These are phyloP conservation scores for Xerocomus nothofagi DNA, from an alignment of 1,284 basidiomycete genomes.

Conservation along the genomic window DNA sequence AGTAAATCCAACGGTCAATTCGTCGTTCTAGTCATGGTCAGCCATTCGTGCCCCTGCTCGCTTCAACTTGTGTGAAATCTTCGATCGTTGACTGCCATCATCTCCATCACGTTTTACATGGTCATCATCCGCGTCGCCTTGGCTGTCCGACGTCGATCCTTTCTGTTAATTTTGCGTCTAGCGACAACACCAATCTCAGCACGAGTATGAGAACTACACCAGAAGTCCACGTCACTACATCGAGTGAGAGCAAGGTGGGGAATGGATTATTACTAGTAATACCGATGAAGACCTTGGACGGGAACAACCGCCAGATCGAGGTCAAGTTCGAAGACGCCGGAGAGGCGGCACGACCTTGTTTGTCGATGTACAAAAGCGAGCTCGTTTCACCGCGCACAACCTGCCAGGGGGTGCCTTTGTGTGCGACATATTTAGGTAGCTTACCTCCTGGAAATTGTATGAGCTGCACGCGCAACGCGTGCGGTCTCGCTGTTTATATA, in stretches of 20 bases:
- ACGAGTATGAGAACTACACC: not conserved
- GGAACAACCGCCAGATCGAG: not conserved
- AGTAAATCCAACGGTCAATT: conserved; percentile 6
- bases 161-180: not conserved
- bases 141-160: not conserved
- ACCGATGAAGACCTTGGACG: too few relatives aligned
- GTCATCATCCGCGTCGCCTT: not conserved
- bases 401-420: too few relatives aligned
- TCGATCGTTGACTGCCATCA: too few relatives aligned
- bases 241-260: not conserved
- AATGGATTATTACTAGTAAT: not conserved
- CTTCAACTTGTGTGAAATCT: too few relatives aligned
- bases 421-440: not conserved
- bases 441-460: too few relatives aligned
- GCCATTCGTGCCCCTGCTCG: not conserved
- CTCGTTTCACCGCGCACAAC: conserved; percentile 10
- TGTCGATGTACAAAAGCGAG: not conserved
- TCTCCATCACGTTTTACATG: conserved; percentile 3
- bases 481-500: too few relatives aligned
- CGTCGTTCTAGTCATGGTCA: not conserved
- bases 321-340: not conserved
- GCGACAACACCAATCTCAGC: not conserved
- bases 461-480: too few relatives aligned
- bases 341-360: not conserved
- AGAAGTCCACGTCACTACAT: not conserved